phyloP scores from a whole-genome alignment of 139 green algal genomes.

The Zygnema cylindricum region DNA sequence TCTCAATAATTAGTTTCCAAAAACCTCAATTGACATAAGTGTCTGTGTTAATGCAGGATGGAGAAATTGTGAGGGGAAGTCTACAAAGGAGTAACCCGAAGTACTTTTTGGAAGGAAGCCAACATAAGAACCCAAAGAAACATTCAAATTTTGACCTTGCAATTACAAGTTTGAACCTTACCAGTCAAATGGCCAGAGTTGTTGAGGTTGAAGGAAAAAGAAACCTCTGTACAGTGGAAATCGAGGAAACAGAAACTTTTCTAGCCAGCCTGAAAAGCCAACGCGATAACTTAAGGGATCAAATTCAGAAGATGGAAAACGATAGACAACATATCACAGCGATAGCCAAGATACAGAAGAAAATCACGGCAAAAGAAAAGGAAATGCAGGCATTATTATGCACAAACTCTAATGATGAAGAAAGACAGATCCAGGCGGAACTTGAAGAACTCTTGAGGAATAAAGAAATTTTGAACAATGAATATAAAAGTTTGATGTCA shows the following conservation, averaged over 20 bases:
- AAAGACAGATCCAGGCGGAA: not conserved
- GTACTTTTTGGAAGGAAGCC: not conserved
- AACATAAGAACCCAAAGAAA: not conserved
- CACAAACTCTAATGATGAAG: not conserved
- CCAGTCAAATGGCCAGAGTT: not conserved
- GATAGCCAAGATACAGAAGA: not conserved
- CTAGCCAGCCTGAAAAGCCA: not conserved
- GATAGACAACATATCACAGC: not conserved
- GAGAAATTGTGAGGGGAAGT: not conserved
- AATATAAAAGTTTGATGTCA: not conserved
- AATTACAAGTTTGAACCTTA: not conserved
- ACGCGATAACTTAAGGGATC: slow-evolving; percentile 2
- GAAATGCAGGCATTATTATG: not conserved
- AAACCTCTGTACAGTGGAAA: not conserved
- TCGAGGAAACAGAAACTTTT: slow-evolving; percentile 1
- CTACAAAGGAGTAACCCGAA: not conserved
- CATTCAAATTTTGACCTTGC: not conserved
- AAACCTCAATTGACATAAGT: too few relatives aligned
- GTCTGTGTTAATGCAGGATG: slow-evolving; percentile 4
- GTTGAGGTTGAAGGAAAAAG: slow-evolving; percentile 4
- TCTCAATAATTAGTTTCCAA: too few relatives aligned
- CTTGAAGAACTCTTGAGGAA: not conserved
- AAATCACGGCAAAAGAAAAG: not conserved
- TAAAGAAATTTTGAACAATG: not conserved
- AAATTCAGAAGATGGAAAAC: not conserved